Evolutionary conservation across 73 alveolate species (phyloP).

Genomic region (Blepharisma japonicum): DNA sequence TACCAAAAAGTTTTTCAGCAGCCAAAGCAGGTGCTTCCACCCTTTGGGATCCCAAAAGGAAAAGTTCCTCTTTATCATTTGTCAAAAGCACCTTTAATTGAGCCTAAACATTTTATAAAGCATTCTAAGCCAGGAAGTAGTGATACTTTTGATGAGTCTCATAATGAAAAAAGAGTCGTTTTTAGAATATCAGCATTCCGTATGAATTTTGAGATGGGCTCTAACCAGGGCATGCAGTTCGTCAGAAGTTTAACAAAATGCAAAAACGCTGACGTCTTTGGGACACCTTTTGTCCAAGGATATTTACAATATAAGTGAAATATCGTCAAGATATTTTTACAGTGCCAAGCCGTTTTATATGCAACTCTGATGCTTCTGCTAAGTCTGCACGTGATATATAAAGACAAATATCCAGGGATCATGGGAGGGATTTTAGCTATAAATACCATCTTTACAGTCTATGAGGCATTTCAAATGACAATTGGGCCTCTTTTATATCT

Average conservation of each 20-base stretch:
- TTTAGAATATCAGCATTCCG: slow-evolving; percentile 4
- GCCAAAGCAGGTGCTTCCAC: too few relatives aligned
- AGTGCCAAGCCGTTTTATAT: not conserved
- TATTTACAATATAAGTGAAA: not conserved
- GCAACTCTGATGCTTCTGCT: not conserved
- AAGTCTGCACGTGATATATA: too few relatives aligned
- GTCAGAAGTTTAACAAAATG: not conserved
- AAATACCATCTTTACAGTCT: not conserved
- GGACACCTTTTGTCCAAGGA: not conserved
- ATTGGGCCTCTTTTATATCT: not conserved
- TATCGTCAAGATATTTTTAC: not conserved
- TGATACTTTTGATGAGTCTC: too few relatives aligned
- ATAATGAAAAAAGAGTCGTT: not conserved
- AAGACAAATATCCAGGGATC: too few relatives aligned
- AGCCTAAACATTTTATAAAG: too few relatives aligned
- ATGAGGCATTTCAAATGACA: not conserved
- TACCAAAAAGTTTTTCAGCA: too few relatives aligned
- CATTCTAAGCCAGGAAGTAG: too few relatives aligned
- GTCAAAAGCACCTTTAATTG: too few relatives aligned
- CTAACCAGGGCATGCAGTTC: not conserved
- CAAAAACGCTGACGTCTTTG: not conserved
- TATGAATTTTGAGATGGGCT: slow-evolving; percentile 4
- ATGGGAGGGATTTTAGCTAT: not conserved
- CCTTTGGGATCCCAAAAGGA: too few relatives aligned
- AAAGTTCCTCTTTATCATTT: too few relatives aligned